Base-by-base conservation (phyloP, 2,329 filamentous ascomycete genomes). In the Penicillium sp. region DNA sequence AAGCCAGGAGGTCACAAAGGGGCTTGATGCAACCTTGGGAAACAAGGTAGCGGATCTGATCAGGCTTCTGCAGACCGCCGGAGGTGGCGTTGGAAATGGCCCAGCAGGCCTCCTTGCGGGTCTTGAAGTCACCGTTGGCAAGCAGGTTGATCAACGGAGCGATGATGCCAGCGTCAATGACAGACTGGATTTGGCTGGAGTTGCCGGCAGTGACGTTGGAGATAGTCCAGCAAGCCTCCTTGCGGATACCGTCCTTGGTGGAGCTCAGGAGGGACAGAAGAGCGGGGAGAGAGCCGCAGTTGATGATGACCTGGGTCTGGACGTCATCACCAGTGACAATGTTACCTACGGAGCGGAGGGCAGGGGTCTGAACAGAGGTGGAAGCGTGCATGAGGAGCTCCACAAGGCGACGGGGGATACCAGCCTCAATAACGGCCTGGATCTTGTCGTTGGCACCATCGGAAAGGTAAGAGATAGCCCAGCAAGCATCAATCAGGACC, bases 201-300 rank as follows among this genome's bases (percentile, higher is more conserved):
- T 99, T 99, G 61, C 95, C 95, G 58, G 95, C 95, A 31, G 95
- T 99, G 71, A 99, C 91, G 84, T 99, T 99, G 74, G 93, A 97
- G 69, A 99, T 99, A 50, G 95, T 99, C 95, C 95, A 99, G 87
- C 95, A 99, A 27, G 95, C 95, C 79, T 99, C 95, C 84, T 99
- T 99, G 65, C 95, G 91, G 66, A 99, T 99, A 26, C 95, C 95
- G 71, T 99, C 95, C 84, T 99, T 99, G 72, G 91, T 95, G 35
- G 93, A 98, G 83, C 93, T 93, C 62, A 99, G 82, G 19, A 99
- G 87, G 35, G 93, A 95, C 51, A 98, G 82, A n/a, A 99, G 85
- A 64, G 93, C 96, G 43, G 93, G 88, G 47, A 99, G 85, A 65
- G 95, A 89, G 59, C 95, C 93, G 69, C 93, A 96, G 85, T 99